A percentile compares a stretch with the other conserved stretches of the same genome.
phyloP scores from a whole-genome alignment of 345 rosid genomes.

The Leavenworthia alabamica region DNA sequence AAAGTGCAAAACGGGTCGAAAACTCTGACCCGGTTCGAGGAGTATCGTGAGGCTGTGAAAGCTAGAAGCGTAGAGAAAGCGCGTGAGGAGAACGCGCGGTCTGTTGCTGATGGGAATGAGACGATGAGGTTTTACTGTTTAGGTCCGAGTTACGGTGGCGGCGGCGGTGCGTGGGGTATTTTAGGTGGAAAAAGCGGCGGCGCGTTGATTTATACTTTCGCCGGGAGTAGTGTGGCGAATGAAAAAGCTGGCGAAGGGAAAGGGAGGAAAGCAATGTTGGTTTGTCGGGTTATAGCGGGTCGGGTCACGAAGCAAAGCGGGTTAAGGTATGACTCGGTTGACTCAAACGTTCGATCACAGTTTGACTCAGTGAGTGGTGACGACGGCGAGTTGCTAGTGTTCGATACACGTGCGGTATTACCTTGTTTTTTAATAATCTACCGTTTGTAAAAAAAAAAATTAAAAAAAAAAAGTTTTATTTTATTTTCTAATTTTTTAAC shows the following conservation, averaged over 20 bases:
- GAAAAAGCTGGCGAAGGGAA: conserved; percentile 75
- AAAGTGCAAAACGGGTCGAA: conserved; percentile 79
- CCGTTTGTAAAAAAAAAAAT: conserved; percentile 48
- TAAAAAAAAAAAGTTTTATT: background rate
- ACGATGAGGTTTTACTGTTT: conserved; percentile 84
- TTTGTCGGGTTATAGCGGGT: conserved; percentile 87
- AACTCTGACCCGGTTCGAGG: conserved; percentile 73
- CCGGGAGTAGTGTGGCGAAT: conserved; percentile 76
- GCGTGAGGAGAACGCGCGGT: conserved; percentile 71
- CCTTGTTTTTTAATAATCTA: conserved; percentile 96
- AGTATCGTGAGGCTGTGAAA: conserved; percentile 74
- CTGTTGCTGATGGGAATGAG: conserved; percentile 92
- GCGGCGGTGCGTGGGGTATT: conserved; percentile 32
- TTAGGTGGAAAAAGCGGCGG: conserved; percentile 33
- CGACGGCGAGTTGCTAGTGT: conserved; percentile 76
- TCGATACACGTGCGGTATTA: conserved; percentile 79
- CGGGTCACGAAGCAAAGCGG: conserved; percentile 53
- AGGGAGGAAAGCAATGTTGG: conserved; percentile 91
- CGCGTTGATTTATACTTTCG: conserved; percentile 56
- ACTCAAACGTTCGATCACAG: conserved; percentile 41
- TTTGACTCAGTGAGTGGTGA: conserved; percentile 85
- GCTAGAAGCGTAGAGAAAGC: conserved; percentile 40
- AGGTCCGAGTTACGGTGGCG: conserved; percentile 45
- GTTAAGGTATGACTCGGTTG: conserved; percentile 39
- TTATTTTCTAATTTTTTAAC: background rate